Conservation (phyloP, 108 stramenopile genomes). For the Skeletonema marinoi region DNA sequence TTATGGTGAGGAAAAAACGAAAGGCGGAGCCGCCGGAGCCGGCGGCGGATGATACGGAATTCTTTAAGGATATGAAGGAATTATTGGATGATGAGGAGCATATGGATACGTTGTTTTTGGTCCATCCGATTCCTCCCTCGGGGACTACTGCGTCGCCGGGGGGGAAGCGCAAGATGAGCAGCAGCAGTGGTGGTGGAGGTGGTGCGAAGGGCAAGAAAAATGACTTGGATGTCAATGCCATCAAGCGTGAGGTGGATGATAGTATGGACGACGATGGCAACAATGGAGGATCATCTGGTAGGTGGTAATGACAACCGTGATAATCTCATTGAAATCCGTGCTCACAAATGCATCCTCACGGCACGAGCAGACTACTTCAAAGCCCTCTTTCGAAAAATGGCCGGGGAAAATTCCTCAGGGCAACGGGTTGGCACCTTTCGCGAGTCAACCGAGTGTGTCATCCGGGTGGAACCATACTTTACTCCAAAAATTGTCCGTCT, state of each 20-base stretch:
- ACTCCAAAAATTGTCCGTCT: constrained; percentile 77
- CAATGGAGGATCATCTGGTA: constrained; percentile 4
- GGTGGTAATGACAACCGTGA: constrained; percentile 2
- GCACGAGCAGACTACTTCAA: constrained; percentile 98
- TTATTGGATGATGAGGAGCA: constrained; percentile 88
- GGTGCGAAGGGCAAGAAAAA: constrained; percentile 18
- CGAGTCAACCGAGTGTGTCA: constrained; percentile 73
- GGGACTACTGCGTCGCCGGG: constrained; percentile 3
- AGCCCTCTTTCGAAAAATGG: constrained; percentile 89
- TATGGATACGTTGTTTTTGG: constrained; percentile 82
- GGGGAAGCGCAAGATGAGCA: constrained; percentile 27
- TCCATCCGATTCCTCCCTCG: constrained; percentile 46
- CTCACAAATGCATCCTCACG: constrained; percentile 95
- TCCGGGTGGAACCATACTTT: constrained; percentile 80
- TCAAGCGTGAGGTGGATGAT: constrained; percentile 21
- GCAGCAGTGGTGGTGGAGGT: no score
- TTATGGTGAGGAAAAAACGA: constrained; percentile 88
- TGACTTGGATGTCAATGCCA: constrained; percentile 19
- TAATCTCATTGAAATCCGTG: constrained; percentile 72
- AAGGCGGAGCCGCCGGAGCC: constrained; percentile 78
- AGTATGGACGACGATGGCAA: constrained; percentile 7
- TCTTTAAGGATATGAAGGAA: constrained; percentile 88
- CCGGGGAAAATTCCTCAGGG: constrained; percentile 30
- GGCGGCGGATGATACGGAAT: constrained; percentile 88
- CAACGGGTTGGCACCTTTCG: constrained; percentile 58